Conservation (phyloP, 1,284 basidiomycete genomes). For the Porodaedalea pini region DNA sequence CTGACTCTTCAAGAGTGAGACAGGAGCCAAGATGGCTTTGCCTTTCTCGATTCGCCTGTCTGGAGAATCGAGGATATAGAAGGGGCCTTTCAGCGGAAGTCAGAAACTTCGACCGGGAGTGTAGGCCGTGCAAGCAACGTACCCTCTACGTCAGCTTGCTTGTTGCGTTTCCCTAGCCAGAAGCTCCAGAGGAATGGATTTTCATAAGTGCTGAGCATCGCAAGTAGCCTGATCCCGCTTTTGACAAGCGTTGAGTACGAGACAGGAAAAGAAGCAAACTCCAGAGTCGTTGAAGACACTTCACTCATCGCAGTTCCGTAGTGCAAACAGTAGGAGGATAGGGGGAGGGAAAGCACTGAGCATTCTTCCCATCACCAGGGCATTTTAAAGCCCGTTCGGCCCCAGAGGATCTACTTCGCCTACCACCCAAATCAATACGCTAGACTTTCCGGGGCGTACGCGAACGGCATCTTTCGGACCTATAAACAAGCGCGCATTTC, state of each 20-base stretch:
- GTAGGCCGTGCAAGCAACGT: neutral
- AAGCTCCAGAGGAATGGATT: constrained; percentile 17
- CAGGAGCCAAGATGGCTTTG: constrained; percentile 27
- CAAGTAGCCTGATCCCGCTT: constrained; percentile 4
- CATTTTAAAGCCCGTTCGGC: no score
- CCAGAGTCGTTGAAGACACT: neutral
- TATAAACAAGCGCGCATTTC: no score
- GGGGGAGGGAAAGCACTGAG: neutral
- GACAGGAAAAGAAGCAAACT: constrained; percentile 3
- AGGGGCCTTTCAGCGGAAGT: constrained; percentile 26
- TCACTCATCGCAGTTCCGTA: neutral
- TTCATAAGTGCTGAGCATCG: neutral
- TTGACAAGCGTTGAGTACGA: constrained; percentile 4
- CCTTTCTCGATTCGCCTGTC: constrained; percentile 27
- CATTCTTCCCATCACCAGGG: neutral
- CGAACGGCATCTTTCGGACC: no score
- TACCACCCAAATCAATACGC: no score
- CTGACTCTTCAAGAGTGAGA: constrained; percentile 26
- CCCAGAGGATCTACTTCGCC: no score
- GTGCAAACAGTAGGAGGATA: neutral
- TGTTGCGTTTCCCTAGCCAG: constrained; percentile 12
- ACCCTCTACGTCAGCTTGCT: constrained; percentile 18
- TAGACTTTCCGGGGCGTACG: no score
- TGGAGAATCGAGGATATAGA: constrained; percentile 28
- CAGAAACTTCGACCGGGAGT: neutral